Evolutionary conservation across 805 yeast species (phyloP).

Genomic region (Yarrowia bubula): DNA sequence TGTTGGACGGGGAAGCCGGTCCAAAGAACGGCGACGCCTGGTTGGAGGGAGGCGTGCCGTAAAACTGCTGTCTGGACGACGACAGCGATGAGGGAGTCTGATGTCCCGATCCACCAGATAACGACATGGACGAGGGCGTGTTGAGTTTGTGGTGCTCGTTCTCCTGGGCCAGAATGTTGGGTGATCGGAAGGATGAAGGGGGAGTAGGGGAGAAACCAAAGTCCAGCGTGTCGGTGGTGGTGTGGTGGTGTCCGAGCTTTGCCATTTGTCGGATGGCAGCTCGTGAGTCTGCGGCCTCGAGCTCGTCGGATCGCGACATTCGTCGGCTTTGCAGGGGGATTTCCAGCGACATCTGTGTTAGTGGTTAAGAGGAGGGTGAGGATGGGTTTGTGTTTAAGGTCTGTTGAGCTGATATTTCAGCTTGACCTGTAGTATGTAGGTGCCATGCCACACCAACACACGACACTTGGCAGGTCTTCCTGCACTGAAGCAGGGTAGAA

Average conservation of each 20-base stretch:
- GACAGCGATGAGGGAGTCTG: slow-evolving; percentile 15
- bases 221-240: slow-evolving; percentile 25
- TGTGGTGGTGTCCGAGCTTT: slow-evolving; percentile 19
- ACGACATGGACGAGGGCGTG: slow-evolving; percentile 16
- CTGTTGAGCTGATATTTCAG: too few relatives aligned
- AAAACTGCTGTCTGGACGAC: slow-evolving; percentile 3
- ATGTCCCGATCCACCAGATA: slow-evolving; percentile 1
- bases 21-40: slow-evolving; percentile 25
- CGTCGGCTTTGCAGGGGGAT: slow-evolving; percentile 12
- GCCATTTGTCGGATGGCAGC: slow-evolving; percentile 13
- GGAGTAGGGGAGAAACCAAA: slow-evolving; percentile 25
- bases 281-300: slow-evolving; percentile 16
- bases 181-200: slow-evolving; percentile 17
- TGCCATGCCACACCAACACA: too few relatives aligned
- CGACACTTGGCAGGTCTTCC: too few relatives aligned
- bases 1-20: slow-evolving; percentile 3
- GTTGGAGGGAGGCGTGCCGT: slow-evolving; percentile 26
- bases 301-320: slow-evolving; percentile 24
- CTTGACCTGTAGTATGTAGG: too few relatives aligned
- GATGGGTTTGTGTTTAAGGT: too few relatives aligned
- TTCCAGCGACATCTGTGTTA: slow-evolving; percentile 22
- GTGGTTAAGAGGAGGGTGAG: neutral
- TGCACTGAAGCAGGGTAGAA: too few relatives aligned
- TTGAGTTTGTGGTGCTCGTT: slow-evolving; percentile 10
- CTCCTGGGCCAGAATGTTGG: slow-evolving; percentile 22